Evolutionary conservation across 2,329 filamentous ascomycete genomes (phyloP), one percentile per base, ranked within the genome.

Genomic region (Cyphellophora europaea): DNA sequence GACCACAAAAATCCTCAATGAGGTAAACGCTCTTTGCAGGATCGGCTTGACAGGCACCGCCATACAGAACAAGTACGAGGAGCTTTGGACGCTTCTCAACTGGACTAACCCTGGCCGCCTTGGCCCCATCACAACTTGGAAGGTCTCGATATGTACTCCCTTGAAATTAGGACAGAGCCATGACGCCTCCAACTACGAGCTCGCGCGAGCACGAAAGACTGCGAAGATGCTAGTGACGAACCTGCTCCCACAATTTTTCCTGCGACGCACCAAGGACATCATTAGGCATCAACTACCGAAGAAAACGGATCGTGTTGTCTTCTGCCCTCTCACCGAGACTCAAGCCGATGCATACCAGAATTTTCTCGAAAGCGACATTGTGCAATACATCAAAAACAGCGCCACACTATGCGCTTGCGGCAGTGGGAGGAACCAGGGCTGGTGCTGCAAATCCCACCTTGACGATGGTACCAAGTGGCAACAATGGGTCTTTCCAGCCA

Each of bases 11-110:
- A 79, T 87, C 1, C 89, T 98, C 81, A 83, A 86, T 49, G 76
- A 88, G 42, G 68, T 96, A 48, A 98, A 98, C 49, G 78, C 88
- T 0, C 71, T 96, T 2, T 96, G 91, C 53, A 76, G 91, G 19
- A 88, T 98, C 41, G 91, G 91, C 0, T 67, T 98, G 6, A 96
- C 88, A 0, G 91, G 91, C 2, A 98, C 91, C 0, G 89, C 89
- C 0, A 95, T 98, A 29, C 91, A 98, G 54, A 98, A 98, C 58
- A 91, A 85, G 47, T 98, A 98, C 55, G 86, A 95, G 53, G 91
- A 98, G 56, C 70, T 98, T 1, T 98, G 89, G 89, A 93, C 87
- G 0, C 67, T 98, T 0, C 66, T 98, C 3, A 93, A 98, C 54
- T 98, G 91, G 91, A 88, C 87, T 0, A 91, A 93, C 48, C 91